Percentiles rank a stretch among this genome's conserved stretches.
Evolutionary conservation across 2,329 filamentous ascomycete species (phyloP).

Genomic region (Laburnicola sp.): DNA sequence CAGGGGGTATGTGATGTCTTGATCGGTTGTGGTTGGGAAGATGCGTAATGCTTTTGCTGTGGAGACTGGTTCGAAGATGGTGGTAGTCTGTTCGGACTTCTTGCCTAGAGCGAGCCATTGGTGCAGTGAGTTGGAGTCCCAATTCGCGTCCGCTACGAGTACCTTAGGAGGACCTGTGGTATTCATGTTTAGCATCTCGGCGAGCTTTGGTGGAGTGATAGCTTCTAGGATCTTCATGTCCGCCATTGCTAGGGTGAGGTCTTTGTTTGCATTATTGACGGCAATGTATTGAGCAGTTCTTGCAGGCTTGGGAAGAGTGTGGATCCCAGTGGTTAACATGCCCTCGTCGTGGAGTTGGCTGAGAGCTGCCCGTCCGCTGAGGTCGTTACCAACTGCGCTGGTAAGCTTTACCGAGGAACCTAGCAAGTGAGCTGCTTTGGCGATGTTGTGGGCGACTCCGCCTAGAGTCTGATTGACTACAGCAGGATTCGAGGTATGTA

Average conservation of each 20-base stretch:
- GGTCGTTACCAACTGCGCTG: constrained; percentile 79
- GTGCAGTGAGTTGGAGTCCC: constrained; percentile 67
- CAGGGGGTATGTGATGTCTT: constrained; percentile 77
- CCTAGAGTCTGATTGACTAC: constrained; percentile 80
- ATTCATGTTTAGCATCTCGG: constrained; percentile 15
- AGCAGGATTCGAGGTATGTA: constrained; percentile 85
- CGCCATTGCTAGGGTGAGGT: constrained; percentile 89
- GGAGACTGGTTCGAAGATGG: constrained; percentile 90
- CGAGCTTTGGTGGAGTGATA: constrained; percentile 25
- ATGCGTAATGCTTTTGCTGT: constrained; percentile 73
- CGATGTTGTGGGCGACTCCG: constrained; percentile 90
- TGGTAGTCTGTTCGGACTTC: constrained; percentile 47
- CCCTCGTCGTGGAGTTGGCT: constrained; percentile 65
- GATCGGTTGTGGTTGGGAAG: constrained; percentile 53
- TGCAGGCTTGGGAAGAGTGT: constrained; percentile 47
- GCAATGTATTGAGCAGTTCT: constrained; percentile 91
- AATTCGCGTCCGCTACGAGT: constrained; percentile 80
- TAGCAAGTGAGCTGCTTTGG: constrained; percentile 75
- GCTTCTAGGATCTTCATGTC: constrained; percentile 83
- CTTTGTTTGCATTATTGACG: constrained; percentile 80
- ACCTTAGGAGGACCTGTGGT: constrained; percentile 18
- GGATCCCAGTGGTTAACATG: constrained; percentile 67
- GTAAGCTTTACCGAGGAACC: constrained; percentile 70
- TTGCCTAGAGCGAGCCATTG: constrained; percentile 67
- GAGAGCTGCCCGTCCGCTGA: constrained; percentile 73